Base-by-base conservation (phyloP, 495 filamentous ascomycete genomes). In the Lasiosphaeria hispida region DNA sequence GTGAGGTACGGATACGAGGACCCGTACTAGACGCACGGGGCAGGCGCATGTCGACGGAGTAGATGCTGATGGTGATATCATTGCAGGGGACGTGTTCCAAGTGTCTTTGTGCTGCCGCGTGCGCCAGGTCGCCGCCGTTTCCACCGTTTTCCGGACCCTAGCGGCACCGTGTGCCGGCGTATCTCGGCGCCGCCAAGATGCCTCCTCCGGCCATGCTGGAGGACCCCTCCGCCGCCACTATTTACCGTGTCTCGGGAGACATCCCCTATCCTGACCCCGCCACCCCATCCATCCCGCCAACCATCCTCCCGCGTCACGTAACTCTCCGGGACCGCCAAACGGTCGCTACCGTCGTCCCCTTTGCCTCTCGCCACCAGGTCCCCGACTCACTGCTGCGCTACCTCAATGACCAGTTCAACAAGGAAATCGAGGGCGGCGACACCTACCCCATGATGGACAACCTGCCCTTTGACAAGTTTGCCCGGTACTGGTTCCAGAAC, bases 401-500 rank as follows among this genome's bases (percentile, higher is more conserved):
- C 68, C 87, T 98, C 39, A 86, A 80, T 44, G 86, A 91, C 62
- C 89, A 96, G 72, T 79, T 97, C 63, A 95, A 93, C 69, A 87
- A 88, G 69, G 94, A 98, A 71, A 96, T 98, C 62, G 91, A 96
- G 68, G 88, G 89, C 68, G 94, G 94, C 36, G 92, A 98, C 69
- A 97, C 95, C 1, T 98, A 96, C 76, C 92, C 94, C 41, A 92
- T 97, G 86, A 83, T 89, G 57, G 86, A 91, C 23, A 79, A 86
- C 10, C 85, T 97, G 74, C 75, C 88, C 5, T 71, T 88, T 17
- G 82, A 85, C 2, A 84, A 85, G 40, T 98, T 97, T 60, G 85
- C 85, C 10, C 79, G 84, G 33, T 97, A 96, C 69, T 98, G 94
- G 94, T 95, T 98, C 69, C 89, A 91, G 59, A 95, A 92, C 63